Conservation (phyloP, 2,329 filamentous ascomycete species). For the Fusarium metavorans region DNA sequence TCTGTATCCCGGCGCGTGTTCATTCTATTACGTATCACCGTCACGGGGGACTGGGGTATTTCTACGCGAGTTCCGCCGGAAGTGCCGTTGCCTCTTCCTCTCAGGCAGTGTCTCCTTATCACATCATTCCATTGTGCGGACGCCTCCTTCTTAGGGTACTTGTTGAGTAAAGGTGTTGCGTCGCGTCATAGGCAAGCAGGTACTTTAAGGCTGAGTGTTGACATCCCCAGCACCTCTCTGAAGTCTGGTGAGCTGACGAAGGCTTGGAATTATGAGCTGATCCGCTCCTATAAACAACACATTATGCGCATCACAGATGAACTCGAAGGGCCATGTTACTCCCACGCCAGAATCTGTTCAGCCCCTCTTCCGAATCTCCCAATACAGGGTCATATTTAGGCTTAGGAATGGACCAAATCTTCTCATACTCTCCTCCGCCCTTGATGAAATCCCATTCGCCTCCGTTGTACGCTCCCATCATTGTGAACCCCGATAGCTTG, state of each 20-base stretch:
- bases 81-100: background rate
- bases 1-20: background rate
- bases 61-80: background rate
- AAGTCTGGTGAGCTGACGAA: background rate
- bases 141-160: too few species aligned
- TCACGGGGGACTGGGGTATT: background rate
- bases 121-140: background rate
- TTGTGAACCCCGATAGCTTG: constrained; percentile 47
- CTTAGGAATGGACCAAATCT: constrained; percentile 34
- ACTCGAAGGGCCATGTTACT: background rate
- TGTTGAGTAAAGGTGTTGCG: background rate
- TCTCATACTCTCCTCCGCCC: constrained; percentile 34
- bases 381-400: constrained; percentile 36
- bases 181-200: background rate
- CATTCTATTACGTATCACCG: background rate
- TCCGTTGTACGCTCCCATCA: constrained; percentile 62
- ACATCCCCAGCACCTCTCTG: background rate
- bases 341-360: background rate
- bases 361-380: constrained; percentile 5
- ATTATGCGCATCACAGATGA: background rate
- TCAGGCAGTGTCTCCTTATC: background rate
- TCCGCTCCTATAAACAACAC: background rate
- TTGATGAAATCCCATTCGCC: constrained; percentile 39
- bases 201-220: background rate
- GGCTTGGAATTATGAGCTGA: background rate